Conservation (phyloP, 805 yeast species). For the Hanseniaspora valbyensis region DNA sequence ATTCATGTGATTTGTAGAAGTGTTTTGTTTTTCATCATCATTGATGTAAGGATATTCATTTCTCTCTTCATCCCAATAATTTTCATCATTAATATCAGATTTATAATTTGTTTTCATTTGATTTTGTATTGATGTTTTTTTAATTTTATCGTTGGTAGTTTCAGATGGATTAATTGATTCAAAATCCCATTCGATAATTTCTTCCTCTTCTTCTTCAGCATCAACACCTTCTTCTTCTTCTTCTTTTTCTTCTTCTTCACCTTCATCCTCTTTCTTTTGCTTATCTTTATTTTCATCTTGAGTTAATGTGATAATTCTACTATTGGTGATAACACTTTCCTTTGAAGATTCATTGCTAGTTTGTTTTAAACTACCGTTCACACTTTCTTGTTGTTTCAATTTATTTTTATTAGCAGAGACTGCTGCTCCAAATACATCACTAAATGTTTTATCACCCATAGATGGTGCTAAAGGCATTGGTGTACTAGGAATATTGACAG, state of each 20-base stretch:
- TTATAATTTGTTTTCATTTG: conserved; percentile 31
- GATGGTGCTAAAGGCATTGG: conserved; percentile 15
- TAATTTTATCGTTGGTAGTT: conserved; percentile 35
- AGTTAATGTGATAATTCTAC: too few species aligned
- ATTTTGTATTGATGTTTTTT: not conserved
- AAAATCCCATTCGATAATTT: conserved; percentile 75
- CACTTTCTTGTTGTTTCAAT: not conserved
- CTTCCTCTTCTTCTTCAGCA: conserved; percentile 23
- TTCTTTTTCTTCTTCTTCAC: conserved; percentile 12
- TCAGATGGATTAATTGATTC: conserved; percentile 64
- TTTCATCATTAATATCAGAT: conserved; percentile 25
- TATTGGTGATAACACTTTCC: not conserved
- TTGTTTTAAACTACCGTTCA: not conserved
- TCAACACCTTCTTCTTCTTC: not conserved
- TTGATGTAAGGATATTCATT: conserved; percentile 24
- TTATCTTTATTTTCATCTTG: too few species aligned
- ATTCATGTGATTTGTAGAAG: not conserved
- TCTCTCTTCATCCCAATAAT: conserved; percentile 23
- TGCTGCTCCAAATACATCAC: conserved; percentile 11
- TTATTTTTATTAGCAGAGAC: conserved; percentile 2
- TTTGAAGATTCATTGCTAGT: not conserved
- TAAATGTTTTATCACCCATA: conserved; percentile 1
- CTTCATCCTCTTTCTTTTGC: too few species aligned
- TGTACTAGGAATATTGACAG: conserved; percentile 14
- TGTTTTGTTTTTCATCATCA: conserved; percentile 9